Conservation (phyloP, 1,139 yeast genomes). For the Debaryomycetaceae sp. region DNA sequence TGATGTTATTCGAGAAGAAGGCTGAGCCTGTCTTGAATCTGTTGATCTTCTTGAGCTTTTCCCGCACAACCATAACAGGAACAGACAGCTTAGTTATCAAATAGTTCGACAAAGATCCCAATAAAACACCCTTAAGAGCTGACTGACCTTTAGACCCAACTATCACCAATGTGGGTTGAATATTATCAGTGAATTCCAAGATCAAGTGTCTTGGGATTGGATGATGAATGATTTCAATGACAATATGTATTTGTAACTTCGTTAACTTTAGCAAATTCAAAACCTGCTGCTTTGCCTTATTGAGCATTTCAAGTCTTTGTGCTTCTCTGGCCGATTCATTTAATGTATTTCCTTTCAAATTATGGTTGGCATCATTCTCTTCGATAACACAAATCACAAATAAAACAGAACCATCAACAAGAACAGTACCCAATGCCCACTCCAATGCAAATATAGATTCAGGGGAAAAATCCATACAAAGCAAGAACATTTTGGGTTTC, state of each 20-base stretch:
- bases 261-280: constrained; percentile 63
- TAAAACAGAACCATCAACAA: constrained; percentile 80
- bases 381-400: constrained; percentile 78
- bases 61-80: constrained; percentile 89
- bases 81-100: constrained; percentile 74
- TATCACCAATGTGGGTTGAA: constrained; percentile 79
- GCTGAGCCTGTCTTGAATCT: constrained; percentile 51
- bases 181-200: constrained; percentile 76
- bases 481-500: constrained; percentile 65
- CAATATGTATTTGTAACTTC: constrained; percentile 73
- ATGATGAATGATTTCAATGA: constrained; percentile 75
- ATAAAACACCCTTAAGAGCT: constrained; percentile 71
- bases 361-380: constrained; percentile 54
- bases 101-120: constrained; percentile 75
- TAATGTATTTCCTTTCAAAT: constrained; percentile 38
- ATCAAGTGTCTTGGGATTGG: constrained; percentile 85
- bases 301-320: constrained; percentile 55
- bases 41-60: constrained; percentile 72
- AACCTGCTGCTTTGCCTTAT: constrained; percentile 57
- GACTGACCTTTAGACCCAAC: constrained; percentile 79
- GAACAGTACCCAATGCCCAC: constrained; percentile 85
- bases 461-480: constrained; percentile 80
- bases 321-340: constrained; percentile 46
- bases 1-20: constrained; percentile 47
- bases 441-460: constrained; percentile 85